phyloP scores from a whole-genome alignment of 164 flowering plant genomes.

The Stephania yunnanensis region DNA sequence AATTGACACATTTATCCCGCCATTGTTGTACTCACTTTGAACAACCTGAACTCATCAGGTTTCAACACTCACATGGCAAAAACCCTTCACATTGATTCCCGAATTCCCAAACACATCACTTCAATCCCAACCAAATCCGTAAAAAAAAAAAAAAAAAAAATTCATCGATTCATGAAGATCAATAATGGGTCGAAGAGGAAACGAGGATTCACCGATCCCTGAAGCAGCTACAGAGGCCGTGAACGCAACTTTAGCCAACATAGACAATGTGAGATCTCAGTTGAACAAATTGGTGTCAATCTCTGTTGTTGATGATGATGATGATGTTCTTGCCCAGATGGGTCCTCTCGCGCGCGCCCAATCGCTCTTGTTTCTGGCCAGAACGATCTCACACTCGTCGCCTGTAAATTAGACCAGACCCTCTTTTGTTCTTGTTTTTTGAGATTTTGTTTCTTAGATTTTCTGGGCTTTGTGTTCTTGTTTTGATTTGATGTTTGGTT shows the following conservation, averaged over 20 bases:
- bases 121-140: not conserved
- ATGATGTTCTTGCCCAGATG: slow-evolving; percentile 48
- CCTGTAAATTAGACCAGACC: slow-evolving; percentile 32
- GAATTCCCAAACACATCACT: too few relatives aligned
- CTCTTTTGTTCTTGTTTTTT: not conserved
- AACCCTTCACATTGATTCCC: too few relatives aligned
- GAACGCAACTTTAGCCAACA: slow-evolving; percentile 33
- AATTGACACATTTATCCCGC: too few relatives aligned
- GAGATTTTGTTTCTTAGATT: not conserved
- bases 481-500: not conserved
- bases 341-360: slow-evolving; percentile 72
- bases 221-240: slow-evolving; percentile 51
- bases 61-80: too few relatives aligned
- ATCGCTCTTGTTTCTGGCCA: slow-evolving; percentile 52
- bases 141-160: not conserved
- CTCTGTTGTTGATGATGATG: slow-evolving; percentile 20
- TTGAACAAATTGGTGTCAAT: slow-evolving; percentile 42
- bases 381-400: slow-evolving; percentile 42
- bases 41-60: too few relatives aligned
- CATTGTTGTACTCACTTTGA: too few relatives aligned
- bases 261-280: slow-evolving; percentile 39
- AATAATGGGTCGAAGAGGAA: slow-evolving; percentile 14
- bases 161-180: not conserved
- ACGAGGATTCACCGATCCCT: slow-evolving; percentile 41
- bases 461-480: too few relatives aligned